A percentile compares a stretch with the other conserved stretches of the same genome.
Conservation (phyloP, 805 yeast species). For the Cyberlindnera subsufficiens region DNA sequence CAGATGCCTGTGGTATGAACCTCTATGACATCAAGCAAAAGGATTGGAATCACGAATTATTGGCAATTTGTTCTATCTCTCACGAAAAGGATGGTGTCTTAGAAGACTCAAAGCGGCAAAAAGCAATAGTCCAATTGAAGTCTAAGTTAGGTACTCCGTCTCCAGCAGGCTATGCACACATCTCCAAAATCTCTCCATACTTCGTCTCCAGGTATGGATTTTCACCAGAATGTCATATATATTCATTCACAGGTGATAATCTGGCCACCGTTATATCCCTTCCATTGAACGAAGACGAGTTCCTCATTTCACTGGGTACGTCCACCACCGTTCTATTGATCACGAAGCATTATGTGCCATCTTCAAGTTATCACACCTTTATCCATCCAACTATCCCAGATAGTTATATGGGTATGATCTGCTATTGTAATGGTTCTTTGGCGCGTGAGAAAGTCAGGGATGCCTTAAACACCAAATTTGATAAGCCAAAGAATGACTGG, state of each 20-base stretch:
- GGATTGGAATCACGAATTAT: slow-evolving; percentile 49
- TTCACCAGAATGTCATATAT: slow-evolving; percentile 47
- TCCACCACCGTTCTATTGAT: slow-evolving; percentile 84
- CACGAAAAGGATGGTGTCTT: slow-evolving; percentile 23
- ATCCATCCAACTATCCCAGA: slow-evolving; percentile 75
- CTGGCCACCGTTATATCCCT: slow-evolving; percentile 81
- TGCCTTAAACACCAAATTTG: slow-evolving; percentile 43
- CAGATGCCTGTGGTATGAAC: slow-evolving; percentile 94
- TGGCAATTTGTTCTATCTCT: slow-evolving; percentile 35
- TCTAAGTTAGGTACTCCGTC: slow-evolving; percentile 48
- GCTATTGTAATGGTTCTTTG: slow-evolving; percentile 86
- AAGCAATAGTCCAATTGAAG: slow-evolving; percentile 30
- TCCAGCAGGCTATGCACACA: slow-evolving; percentile 41
- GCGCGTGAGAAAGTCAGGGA: slow-evolving; percentile 79
- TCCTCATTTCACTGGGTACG: slow-evolving; percentile 80
- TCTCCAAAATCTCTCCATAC: slow-evolving; percentile 53
- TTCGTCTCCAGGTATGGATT: slow-evolving; percentile 65
- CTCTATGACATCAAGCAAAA: slow-evolving; percentile 62
- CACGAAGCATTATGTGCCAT: slow-evolving; percentile 72
- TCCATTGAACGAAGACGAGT: slow-evolving; percentile 71
- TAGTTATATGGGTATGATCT: slow-evolving; percentile 90
- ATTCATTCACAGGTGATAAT: slow-evolving; percentile 87
- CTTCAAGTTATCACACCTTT: slow-evolving; percentile 79
- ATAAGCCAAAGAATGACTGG: slow-evolving; percentile 42
- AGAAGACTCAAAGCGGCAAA: slow-evolving; percentile 2